phyloP scores from a whole-genome alignment of 441 rosid species.

The Gossypium schwendimanii region DNA sequence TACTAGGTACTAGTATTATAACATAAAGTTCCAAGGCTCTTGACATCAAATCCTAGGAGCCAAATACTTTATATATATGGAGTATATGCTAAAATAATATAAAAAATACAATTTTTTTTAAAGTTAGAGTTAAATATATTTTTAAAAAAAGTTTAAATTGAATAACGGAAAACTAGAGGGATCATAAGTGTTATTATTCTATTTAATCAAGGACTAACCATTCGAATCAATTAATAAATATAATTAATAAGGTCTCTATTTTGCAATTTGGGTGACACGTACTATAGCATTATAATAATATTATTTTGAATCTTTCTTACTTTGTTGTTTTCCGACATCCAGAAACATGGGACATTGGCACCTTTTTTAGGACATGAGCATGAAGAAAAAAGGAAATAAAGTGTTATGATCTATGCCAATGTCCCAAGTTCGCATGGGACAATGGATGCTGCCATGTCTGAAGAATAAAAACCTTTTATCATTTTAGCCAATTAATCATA shows the following conservation, averaged over 20 bases:
- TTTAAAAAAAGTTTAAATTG: too few species aligned
- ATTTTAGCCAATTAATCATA: neutral
- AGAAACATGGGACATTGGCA: slow-evolving; percentile 1
- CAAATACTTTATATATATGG: neutral
- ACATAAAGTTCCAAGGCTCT: neutral
- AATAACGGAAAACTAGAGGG: too few species aligned
- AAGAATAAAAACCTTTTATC: neutral
- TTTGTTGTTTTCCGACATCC: neutral
- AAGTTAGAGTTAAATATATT: too few species aligned
- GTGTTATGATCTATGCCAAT: neutral
- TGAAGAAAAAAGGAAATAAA: neutral
- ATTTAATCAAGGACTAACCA: too few species aligned
- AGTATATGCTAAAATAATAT: too few species aligned
- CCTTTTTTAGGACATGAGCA: neutral
- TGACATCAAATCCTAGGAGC: neutral
- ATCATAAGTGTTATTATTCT: too few species aligned
- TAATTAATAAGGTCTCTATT: neutral
- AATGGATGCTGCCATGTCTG: neutral
- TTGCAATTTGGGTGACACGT: neutral
- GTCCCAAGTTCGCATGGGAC: slow-evolving; percentile 12
- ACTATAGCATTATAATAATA: neutral
- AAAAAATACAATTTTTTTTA: too few species aligned
- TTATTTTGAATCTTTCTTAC: neutral
- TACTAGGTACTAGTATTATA: neutral
- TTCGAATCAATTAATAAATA: neutral